Evolutionary conservation across 805 yeast genomes (phyloP), one percentile per base, ranked within the genome.

Genomic region (Candida stauntonica): DNA sequence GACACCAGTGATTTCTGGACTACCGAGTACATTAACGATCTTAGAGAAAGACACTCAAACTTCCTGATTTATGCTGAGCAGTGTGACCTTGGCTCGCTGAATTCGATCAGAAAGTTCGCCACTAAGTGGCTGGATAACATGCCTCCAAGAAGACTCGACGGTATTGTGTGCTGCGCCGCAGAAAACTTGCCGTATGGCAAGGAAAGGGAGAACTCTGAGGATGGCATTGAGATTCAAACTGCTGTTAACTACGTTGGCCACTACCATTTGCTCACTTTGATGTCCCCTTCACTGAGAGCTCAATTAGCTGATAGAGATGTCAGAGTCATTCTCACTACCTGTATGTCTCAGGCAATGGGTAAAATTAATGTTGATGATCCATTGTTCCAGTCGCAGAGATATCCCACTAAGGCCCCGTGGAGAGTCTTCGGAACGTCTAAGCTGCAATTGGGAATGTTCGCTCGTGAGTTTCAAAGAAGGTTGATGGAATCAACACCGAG

Each of bases 221-320:
- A 91, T 60, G 98, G 97, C 2, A 71, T 88, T 9, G 99, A 93
- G 60, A 58, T 73, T 29, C 98, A 93, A 57, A 73, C 83, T 44
- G 95, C 87, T 3, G 70, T 82, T 26, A 93, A 91, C 61, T 93
- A 83, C 55, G 72, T 81, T 26, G 84, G 83, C 7, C 89, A 87
- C 52, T 86, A 65, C 61, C 97, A 89, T 60, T 66, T 93, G 18
- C 67, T 93, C 39, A 83, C 86, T 3, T 64, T 93, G 20, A 58
- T 93, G 37, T 75, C 79, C n/a, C 98, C 98, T 0, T 75, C 93
- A 8, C 67, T 93, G 38, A 78, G 84, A 47, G 81, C 79, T 2
- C 99, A 93, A 63, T 94, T 97, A 3, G 86, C 96, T 0, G 98
- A 89, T 61, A 72, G 99, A 48, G 98, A 89, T 54, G 96, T 93